Conservation (phyloP, 2,329 filamentous ascomycete species). For the Pseudogymnoascus sp. region DNA sequence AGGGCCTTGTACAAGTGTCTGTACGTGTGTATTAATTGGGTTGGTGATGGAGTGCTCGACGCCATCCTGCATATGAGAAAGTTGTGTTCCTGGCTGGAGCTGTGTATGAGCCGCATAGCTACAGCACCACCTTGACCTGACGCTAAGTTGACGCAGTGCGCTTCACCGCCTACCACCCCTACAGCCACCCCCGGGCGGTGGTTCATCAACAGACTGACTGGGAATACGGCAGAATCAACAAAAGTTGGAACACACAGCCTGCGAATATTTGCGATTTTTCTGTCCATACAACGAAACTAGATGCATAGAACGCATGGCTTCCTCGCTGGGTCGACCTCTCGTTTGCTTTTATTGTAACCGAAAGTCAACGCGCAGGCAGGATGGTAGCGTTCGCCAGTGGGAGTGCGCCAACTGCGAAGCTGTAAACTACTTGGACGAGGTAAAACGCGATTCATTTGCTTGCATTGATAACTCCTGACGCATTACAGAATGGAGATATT, state of each 20-base stretch:
- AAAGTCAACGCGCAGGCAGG: constrained; percentile 53
- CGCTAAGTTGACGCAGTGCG: background rate
- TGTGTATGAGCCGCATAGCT: background rate
- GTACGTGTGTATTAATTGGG: constrained; percentile 56
- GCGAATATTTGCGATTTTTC: background rate
- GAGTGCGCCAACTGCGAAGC: constrained; percentile 74
- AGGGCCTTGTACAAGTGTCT: constrained; percentile 59
- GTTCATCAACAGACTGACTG: background rate
- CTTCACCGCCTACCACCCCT: background rate
- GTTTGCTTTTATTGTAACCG: constrained; percentile 80
- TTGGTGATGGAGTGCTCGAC: background rate
- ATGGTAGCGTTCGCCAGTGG: constrained; percentile 57
- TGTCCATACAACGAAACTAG: background rate
- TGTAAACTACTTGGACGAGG: constrained; percentile 82
- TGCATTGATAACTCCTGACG: constrained; percentile 10
- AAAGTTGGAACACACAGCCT: background rate
- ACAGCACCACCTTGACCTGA: background rate
- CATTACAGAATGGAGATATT: constrained; percentile 69
- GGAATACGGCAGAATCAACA: constrained; percentile 3
- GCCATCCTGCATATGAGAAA: background rate
- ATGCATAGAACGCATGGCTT: constrained; percentile 8
- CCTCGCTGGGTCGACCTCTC: constrained; percentile 36
- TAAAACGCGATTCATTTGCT: constrained; percentile 33
- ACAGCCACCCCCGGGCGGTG: background rate
- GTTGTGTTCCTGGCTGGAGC: background rate